A percentile compares a stretch with the other conserved stretches of the same genome.
Evolutionary conservation across 176 grass and related monocot genomes (phyloP).

Genomic region (Pontederia paniculata): DNA sequence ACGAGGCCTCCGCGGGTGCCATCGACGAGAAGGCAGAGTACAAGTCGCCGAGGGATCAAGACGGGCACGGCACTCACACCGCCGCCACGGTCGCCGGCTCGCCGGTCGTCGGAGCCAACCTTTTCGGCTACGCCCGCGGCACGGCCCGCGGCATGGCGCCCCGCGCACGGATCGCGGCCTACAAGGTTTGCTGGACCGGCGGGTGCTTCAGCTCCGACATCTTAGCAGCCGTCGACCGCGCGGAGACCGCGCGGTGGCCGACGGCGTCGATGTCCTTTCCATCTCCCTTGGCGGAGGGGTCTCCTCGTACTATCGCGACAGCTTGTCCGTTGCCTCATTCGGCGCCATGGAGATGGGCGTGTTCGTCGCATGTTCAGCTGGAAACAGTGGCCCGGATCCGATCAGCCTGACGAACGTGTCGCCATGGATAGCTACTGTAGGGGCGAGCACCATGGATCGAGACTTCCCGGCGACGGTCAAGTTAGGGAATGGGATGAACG

Average conservation of each 20-base stretch:
- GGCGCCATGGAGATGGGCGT: constrained; percentile 38
- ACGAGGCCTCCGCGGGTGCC: constrained; percentile 32
- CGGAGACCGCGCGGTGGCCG: constrained; percentile 41
- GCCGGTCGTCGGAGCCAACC: constrained; percentile 31
- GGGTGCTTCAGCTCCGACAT: constrained; percentile 36
- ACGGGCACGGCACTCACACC: constrained; percentile 64
- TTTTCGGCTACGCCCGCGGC: constrained; percentile 46
- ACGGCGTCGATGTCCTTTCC: constrained; percentile 61
- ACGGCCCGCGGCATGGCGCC: constrained; percentile 41
- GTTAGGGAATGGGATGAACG: constrained; percentile 17
- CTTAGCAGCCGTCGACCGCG: constrained; percentile 47
- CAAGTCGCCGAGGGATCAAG: constrained; percentile 42
- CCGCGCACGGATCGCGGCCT: constrained; percentile 52
- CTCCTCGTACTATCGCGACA: constrained; percentile 44
- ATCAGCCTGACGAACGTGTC: constrained; percentile 40
- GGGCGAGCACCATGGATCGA: constrained; percentile 37
- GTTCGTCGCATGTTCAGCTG: constrained; percentile 31
- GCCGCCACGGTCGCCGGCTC: constrained; percentile 49
- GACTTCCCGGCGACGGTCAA: constrained; percentile 24
- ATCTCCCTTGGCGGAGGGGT: constrained; percentile 33
- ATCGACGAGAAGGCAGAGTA: constrained; percentile 10
- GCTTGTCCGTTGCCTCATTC: constrained; percentile 35
- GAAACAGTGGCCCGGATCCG: constrained; percentile 1
- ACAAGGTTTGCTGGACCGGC: constrained; percentile 46
- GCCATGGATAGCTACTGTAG: constrained; percentile 56